Evolutionary conservation across 2,329 filamentous ascomycete genomes (phyloP), one percentile per base, ranked within the genome.

Genomic region (Aschersonia sp.): DNA sequence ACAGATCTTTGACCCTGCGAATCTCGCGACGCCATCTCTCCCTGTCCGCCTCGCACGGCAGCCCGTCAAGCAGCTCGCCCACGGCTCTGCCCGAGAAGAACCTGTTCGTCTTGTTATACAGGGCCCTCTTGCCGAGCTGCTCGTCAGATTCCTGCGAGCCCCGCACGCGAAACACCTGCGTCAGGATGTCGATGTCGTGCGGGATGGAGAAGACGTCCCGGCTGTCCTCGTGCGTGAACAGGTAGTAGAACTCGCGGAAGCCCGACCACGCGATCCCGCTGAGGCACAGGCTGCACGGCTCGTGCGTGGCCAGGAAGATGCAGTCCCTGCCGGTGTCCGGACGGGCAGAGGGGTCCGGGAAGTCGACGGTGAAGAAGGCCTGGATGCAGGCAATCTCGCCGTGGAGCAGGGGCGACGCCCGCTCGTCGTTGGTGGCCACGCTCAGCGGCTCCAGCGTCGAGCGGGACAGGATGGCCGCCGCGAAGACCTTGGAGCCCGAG

Each of bases 351-450:
- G 68, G 54, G 44, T 59, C 51, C 10, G 65, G 57, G 50, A 62
- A 61, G 22, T 55, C 55, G 1, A 56, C 56, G 0, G 65, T 65
- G 60, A 75, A 78, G 62, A 78, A 78, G 32, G 69, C 60, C 54
- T 77, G 73, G 59, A 79, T 77, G 64, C 74, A 78, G 58, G 77
- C 74, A 58, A 78, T 76, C 53, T 79, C 75, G 50, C 74, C 75
- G 57, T 78, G 75, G 7, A 78, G 65, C 4, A 78, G 65, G 2
- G 75, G 75, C 5, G 74, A 77, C 1, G 57, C 58, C 9, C 66
- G 65, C 57, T 78, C 74, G 58, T 77, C 70, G 63, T 79, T 79
- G 43, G 73, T 77, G 8, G 73, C 66, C 5, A 73, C 67, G 0
- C 70, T 73, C 11, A 72, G 58, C 2, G 70, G 63, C 0, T 53